Evolutionary conservation across 2,329 filamentous ascomycete genomes (phyloP).

Genomic region (Talaromyces sp.): DNA sequence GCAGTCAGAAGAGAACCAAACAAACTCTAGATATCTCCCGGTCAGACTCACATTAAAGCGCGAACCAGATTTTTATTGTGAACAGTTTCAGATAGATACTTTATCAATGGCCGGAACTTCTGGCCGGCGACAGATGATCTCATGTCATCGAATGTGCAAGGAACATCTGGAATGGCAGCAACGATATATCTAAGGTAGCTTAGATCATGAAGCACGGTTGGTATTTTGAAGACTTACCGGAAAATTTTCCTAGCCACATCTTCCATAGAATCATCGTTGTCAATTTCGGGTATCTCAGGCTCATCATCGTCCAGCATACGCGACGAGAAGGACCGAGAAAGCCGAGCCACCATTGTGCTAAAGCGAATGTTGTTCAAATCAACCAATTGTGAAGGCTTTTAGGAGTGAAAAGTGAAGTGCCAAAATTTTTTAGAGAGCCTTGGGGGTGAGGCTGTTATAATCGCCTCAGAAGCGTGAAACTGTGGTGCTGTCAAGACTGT

Average conservation of each 20-base stretch:
- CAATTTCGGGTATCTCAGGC: slow-evolving; percentile 35
- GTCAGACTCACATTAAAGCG: slow-evolving; percentile 47
- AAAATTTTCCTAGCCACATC: slow-evolving; percentile 36
- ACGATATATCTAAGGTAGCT: slow-evolving; percentile 29
- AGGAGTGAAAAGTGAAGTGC: too few species aligned
- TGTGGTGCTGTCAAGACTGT: neutral
- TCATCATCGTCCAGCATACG: slow-evolving; percentile 16
- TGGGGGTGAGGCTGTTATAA: too few species aligned
- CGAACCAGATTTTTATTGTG: slow-evolving; percentile 40
- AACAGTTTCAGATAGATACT: slow-evolving; percentile 33
- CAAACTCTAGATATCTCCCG: neutral
- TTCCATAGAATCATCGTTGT: slow-evolving; percentile 32
- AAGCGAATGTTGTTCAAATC: neutral
- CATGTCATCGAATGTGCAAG: slow-evolving; percentile 41
- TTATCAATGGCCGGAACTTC: slow-evolving; percentile 32
- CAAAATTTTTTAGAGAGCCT: too few species aligned
- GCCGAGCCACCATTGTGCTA: neutral
- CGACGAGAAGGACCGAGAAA: slow-evolving; percentile 14
- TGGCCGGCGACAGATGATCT: slow-evolving; percentile 32
- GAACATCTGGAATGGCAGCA: slow-evolving; percentile 32
- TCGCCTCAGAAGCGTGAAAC: too few species aligned
- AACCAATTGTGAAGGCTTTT: neutral
- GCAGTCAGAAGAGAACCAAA: neutral
- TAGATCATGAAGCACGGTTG: neutral
- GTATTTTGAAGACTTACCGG: slow-evolving; percentile 19